Evolutionary conservation across 192 early-diverging fungal species (phyloP).

Genomic region (Blastocladiella britannica): DNA sequence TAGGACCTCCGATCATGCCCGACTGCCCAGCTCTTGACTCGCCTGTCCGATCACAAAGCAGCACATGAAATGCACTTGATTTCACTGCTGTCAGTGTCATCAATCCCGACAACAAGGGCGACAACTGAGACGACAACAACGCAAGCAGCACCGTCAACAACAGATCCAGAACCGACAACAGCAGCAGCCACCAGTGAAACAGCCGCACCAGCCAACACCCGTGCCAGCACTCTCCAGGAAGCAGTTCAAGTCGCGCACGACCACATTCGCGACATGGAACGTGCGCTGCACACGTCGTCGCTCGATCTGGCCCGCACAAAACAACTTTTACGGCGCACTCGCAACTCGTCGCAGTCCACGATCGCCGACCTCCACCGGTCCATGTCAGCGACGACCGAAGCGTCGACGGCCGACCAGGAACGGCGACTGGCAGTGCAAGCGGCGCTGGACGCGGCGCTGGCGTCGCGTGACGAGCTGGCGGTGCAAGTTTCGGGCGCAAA

Average conservation of each 20-base stretch:
- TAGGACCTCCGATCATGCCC: no score
- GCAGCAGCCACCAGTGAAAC: no score
- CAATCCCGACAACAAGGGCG: no score
- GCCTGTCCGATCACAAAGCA: no score
- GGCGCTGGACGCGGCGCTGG: neutral
- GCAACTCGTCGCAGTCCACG: neutral
- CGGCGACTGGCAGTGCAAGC: neutral
- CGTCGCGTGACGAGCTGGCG: neutral
- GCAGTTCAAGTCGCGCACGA: neutral
- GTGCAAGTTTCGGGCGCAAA: neutral
- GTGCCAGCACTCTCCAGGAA: neutral
- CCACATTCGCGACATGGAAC: neutral
- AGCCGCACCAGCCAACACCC: neutral
- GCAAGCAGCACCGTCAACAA: no score
- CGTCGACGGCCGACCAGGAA: neutral
- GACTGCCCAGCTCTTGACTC: no score
- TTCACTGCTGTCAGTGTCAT: no score
- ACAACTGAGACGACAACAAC: no score
- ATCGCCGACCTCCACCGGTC: neutral
- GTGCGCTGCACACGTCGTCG: neutral
- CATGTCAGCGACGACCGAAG: neutral
- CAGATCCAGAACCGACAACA: no score
- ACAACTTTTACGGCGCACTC: neutral
- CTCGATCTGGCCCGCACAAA: neutral
- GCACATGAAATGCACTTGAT: no score